Conservation (phyloP, 2,329 filamentous ascomycete genomes). For the Cytospora mali region DNA sequence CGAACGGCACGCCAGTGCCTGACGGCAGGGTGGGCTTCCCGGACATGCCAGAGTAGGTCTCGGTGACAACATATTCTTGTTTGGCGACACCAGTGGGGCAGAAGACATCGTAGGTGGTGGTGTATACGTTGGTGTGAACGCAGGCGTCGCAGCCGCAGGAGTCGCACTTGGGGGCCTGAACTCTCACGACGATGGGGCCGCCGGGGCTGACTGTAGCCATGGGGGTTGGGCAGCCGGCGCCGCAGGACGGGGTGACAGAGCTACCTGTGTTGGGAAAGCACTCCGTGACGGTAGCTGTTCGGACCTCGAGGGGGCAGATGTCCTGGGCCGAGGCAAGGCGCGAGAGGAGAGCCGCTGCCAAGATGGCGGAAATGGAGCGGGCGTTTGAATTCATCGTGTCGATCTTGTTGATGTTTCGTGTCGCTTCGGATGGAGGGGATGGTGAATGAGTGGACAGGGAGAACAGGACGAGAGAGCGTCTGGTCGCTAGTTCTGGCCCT, state of each 20-base stretch:
- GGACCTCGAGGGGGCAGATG: constrained; percentile 12
- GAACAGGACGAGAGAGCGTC: constrained; percentile 10
- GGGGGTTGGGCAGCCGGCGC: constrained; percentile 16
- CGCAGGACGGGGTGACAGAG: constrained; percentile 12
- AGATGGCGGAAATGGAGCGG: constrained; percentile 6
- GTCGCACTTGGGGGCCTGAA: constrained; percentile 18
- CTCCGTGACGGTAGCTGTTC: constrained; percentile 18
- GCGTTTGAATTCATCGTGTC: constrained; percentile 10
- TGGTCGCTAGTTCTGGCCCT: constrained; percentile 6
- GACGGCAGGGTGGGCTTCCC: constrained; percentile 11
- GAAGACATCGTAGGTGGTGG: constrained; percentile 22
- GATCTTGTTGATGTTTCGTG: background rate
- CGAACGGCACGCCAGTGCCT: constrained; percentile 8
- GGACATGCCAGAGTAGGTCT: constrained; percentile 18
- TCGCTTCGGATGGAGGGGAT: background rate
- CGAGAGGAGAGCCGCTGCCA: constrained; percentile 13
- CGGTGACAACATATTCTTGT: constrained; percentile 19
- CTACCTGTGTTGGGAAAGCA: constrained; percentile 17
- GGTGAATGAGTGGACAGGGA: constrained; percentile 19
- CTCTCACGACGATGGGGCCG: constrained; percentile 8
- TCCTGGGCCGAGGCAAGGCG: constrained; percentile 6
- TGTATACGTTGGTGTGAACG: constrained; percentile 17
- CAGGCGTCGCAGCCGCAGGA: constrained; percentile 18
- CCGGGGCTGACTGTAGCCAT: background rate
- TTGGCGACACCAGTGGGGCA: constrained; percentile 20